Evolutionary conservation across 257 asterid species (phyloP), one percentile per base, ranked within the genome.

Genomic region (Asclepias syriaca): DNA sequence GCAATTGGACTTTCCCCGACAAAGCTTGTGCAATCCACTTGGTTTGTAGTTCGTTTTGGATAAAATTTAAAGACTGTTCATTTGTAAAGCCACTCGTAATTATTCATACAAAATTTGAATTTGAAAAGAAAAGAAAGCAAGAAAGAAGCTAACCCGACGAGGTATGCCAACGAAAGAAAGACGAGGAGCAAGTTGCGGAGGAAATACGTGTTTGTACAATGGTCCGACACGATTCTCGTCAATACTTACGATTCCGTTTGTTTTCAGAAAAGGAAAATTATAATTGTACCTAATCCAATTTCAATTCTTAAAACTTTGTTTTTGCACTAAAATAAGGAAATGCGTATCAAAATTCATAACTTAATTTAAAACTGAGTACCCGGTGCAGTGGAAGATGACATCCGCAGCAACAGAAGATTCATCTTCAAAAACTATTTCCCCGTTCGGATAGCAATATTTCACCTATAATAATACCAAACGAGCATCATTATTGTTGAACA

Each of bases 161-260:
- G 89, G 69, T 65, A 86, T 64, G 57, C 95, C 92, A 21, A 90
- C 72, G 49, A 90, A 88, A 9, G 92, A 84, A 65, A 90, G 88
- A 16, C 15, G 22, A 0, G 96, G 96, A 67, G 90, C 88, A 70
- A 86, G 81, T 65, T 75, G 45, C 19, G 96, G 89, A 29, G 96
- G 86, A 56, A 87, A 90, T 9, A 78, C 55, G 60, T 90, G 95
- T 48, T 85, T 88, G 82, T 85, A 90, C 37, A 87, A 85, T 43
- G 84, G 90, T 22, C 87, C 90, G 51, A 88, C 86, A 14, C 95
- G 81, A 21, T 82, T 83, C 64, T 86, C 83, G 32, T 86, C 87
- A 55, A 84, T 75, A 4, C 48, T 78, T 24, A 90, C 80, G 8
- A 82, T 81, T 46, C 88, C 96, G 4, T 82, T 81, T 24, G 88